Conservation (phyloP, 2,329 filamentous ascomycete species). For the Atkinsonella texensis region DNA sequence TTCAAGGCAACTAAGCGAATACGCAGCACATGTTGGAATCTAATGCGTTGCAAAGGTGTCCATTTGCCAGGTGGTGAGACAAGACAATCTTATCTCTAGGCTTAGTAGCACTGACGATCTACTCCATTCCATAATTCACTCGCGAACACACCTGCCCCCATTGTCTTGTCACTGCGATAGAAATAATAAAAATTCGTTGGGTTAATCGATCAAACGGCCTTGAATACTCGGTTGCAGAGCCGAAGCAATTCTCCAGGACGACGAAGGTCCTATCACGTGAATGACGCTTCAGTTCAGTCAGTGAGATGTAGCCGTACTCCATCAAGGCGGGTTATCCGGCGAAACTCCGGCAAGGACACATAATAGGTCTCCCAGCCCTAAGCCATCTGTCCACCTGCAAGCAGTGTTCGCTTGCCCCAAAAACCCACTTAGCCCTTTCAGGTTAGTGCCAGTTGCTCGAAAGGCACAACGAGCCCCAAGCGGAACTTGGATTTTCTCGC, state of each 20-base stretch:
- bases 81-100: no score
- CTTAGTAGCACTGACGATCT: no score
- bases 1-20: background rate
- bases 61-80: no score
- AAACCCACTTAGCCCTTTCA: constrained; percentile 17
- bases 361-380: constrained; percentile 31
- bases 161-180: no score
- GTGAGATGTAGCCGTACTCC: background rate
- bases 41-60: no score
- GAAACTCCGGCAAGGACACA: constrained; percentile 16
- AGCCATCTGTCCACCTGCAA: constrained; percentile 17
- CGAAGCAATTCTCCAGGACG: no score
- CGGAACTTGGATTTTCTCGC: constrained; percentile 29
- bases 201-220: no score
- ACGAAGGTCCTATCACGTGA: background rate
- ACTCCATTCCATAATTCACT: no score
- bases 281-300: background rate
- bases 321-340: constrained; percentile 10
- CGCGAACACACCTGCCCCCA: no score
- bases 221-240: no score
- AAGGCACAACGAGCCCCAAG: constrained; percentile 29
- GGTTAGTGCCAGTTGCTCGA: constrained; percentile 22
- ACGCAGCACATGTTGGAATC: no score
- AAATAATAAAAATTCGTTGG: no score
- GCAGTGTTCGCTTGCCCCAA: constrained; percentile 24